A percentile compares a stretch with the other conserved stretches of the same genome.
These are phyloP conservation scores for Trypanosoma mega DNA, from an alignment of 208 protist genomes.

Conservation along the genomic window DNA sequence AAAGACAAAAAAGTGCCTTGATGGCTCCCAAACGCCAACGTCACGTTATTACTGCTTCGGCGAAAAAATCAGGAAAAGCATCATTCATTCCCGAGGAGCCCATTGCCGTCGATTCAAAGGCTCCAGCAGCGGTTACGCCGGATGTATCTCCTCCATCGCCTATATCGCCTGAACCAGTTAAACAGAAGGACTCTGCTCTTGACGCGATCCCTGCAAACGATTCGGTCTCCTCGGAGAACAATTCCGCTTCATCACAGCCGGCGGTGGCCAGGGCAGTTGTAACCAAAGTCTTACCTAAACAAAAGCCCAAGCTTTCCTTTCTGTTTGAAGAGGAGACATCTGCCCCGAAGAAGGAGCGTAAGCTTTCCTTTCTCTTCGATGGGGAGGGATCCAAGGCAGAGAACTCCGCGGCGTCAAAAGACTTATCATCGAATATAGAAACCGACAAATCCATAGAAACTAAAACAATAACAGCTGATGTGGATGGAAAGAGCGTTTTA, in stretches of 20 bases:
- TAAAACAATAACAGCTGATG: too few species aligned
- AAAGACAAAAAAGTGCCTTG: background rate
- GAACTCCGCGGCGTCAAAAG: background rate
- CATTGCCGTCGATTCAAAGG: background rate
- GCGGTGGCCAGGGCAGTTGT: slow-evolving; percentile 4
- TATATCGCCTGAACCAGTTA: too few species aligned
- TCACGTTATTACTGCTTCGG: background rate
- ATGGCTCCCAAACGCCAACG: slow-evolving; percentile 6
- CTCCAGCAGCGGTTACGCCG: background rate
- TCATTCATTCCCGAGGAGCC: background rate
- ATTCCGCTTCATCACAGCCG: too few species aligned
- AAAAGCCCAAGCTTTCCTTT: slow-evolving; percentile 19
- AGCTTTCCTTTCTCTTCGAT: background rate
- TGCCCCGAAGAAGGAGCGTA: background rate
- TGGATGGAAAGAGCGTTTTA: too few species aligned
- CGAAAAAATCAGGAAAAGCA: too few species aligned
- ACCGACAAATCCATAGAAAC: background rate
- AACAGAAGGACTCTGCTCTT: too few species aligned
- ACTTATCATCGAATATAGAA: background rate
- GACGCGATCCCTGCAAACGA: background rate
- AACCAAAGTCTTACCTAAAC: slow-evolving; percentile 3
- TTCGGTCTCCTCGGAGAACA: too few species aligned
- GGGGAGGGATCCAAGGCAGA: background rate
- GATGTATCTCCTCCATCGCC: background rate
- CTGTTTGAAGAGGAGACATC: slow-evolving; percentile 11